Conservation (phyloP, 768 basidiomycete genomes). For the Trametes meyenii region DNA sequence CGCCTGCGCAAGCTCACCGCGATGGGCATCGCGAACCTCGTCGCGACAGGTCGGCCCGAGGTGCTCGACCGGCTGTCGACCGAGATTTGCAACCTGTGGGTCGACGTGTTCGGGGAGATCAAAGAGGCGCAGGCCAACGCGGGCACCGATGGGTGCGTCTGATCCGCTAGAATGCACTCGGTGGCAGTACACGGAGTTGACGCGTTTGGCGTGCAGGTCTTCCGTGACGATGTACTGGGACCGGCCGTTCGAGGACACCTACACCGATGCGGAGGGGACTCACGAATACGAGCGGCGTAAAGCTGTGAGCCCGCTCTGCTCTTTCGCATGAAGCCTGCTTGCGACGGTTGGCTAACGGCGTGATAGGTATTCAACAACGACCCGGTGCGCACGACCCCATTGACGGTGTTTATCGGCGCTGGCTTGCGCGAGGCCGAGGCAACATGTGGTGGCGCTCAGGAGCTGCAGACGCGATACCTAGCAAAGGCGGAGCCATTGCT, state of each 20-base stretch:
- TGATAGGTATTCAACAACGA: conserved; percentile 69
- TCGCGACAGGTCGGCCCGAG: conserved; percentile 73
- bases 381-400: conserved; percentile 65
- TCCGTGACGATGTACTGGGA: conserved; percentile 73
- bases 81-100: conserved; percentile 86
- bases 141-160: conserved; percentile 30
- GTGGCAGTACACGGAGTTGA: neutral
- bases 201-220: conserved; percentile 20
- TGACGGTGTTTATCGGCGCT: conserved; percentile 61
- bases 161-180: neutral
- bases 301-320: conserved; percentile 56
- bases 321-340: neutral
- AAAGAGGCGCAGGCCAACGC: conserved; percentile 61
- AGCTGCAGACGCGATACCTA: conserved; percentile 64
- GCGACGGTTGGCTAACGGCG: neutral
- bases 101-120: conserved; percentile 86
- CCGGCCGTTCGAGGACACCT: conserved; percentile 59
- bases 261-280: conserved; percentile 66
- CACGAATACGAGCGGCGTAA: conserved; percentile 78
- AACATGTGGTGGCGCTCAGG: conserved; percentile 55
- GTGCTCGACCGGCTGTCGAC: conserved; percentile 70
- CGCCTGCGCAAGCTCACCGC: conserved; percentile 82
- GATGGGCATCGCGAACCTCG: conserved; percentile 77
- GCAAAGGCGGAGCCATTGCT: conserved; percentile 70
- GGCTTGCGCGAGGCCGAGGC: conserved; percentile 68